A percentile compares a stretch with the other conserved stretches of the same genome.
These are phyloP conservation scores for Globisporangium cystogenes DNA, from an alignment of 352 stramenopile species.

Conservation along the genomic window DNA sequence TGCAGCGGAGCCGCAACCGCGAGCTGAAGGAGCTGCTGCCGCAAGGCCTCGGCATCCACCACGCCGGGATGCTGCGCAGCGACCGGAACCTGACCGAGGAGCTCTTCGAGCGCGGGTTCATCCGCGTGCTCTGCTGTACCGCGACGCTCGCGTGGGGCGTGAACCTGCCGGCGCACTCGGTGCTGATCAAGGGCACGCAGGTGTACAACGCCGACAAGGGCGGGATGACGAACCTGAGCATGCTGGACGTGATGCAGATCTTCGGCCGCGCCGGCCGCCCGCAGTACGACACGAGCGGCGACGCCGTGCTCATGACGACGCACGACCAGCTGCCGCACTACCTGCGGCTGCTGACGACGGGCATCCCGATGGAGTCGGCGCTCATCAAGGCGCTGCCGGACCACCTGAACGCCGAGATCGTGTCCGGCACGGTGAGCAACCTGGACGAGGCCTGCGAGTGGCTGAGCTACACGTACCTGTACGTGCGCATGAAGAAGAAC, in stretches of 20 bases:
- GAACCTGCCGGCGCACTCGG: slow-evolving; percentile 98
- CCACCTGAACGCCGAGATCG: slow-evolving; percentile 99
- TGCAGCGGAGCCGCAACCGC: slow-evolving; percentile 93
- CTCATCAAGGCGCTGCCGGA: slow-evolving; percentile 99
- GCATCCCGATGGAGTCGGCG: slow-evolving; percentile 97
- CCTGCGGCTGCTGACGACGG: slow-evolving; percentile 92
- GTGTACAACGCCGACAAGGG: slow-evolving; percentile 99
- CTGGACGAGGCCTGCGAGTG: slow-evolving; percentile 95
- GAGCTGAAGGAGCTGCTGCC: slow-evolving; percentile 94
- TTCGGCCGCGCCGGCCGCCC: slow-evolving; percentile 97
- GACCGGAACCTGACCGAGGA: slow-evolving; percentile 96
- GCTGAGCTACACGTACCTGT: slow-evolving; percentile 99
- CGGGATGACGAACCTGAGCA: slow-evolving; percentile 95
- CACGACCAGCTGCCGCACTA: slow-evolving; percentile 93
- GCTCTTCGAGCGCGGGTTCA: slow-evolving; percentile 96
- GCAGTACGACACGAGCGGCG: slow-evolving; percentile 98
- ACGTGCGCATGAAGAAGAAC: slow-evolving; percentile 98
- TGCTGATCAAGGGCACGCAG: slow-evolving; percentile 99
- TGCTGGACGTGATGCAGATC: slow-evolving; percentile 99
- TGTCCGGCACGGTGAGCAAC: slow-evolving; percentile 97
- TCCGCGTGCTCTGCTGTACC: slow-evolving; percentile 98
- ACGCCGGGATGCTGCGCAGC: slow-evolving; percentile 96
- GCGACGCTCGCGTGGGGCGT: slow-evolving; percentile 99
- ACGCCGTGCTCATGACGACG: slow-evolving; percentile 98
- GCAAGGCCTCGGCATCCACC: slow-evolving; percentile 96